Percentiles rank a stretch among this genome's conserved stretches.
phyloP scores from a whole-genome alignment of 352 stramenopile species.

The Pythium coloratum region DNA sequence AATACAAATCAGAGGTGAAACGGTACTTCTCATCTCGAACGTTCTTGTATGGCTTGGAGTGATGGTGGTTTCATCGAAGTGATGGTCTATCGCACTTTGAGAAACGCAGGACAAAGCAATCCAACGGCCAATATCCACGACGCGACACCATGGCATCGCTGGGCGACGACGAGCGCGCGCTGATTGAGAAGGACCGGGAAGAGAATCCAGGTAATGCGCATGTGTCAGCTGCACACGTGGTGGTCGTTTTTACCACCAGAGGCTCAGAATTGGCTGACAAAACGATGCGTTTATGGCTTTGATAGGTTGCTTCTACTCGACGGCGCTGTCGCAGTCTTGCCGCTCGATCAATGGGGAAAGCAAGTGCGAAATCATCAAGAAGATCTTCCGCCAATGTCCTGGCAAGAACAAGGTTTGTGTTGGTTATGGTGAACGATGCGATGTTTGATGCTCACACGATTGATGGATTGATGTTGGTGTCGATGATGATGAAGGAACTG shows the following conservation, averaged over 20 bases:
- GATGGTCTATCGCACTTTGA: neutral
- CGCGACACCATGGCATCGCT: conserved; percentile 51
- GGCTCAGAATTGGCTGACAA: neutral
- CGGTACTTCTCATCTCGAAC: conserved; percentile 6
- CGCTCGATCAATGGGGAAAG: conserved; percentile 80
- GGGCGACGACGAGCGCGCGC: conserved; percentile 64
- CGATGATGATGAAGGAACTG: conserved; percentile 37
- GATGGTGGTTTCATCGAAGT: neutral
- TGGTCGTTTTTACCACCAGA: neutral
- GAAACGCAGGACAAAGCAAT: conserved; percentile 8
- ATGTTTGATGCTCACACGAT: too few species aligned
- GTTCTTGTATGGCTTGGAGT: conserved; percentile 5
- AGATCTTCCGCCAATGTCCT: conserved; percentile 84
- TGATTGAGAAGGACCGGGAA: conserved; percentile 74
- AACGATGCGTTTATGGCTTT: neutral
- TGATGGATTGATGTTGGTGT: too few species aligned
- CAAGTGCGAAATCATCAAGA: conserved; percentile 85
- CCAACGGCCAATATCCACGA: neutral
- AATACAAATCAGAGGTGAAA: neutral
- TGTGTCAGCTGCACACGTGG: neutral
- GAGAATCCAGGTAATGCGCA: conserved; percentile 47
- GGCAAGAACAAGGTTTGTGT: conserved; percentile 49
- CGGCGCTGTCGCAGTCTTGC: conserved; percentile 73
- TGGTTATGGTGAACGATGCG: neutral
- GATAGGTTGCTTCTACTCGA: conserved; percentile 79